Base-by-base conservation (phyloP, 2,329 filamentous ascomycete species). In the Aureobasidium sp. region DNA sequence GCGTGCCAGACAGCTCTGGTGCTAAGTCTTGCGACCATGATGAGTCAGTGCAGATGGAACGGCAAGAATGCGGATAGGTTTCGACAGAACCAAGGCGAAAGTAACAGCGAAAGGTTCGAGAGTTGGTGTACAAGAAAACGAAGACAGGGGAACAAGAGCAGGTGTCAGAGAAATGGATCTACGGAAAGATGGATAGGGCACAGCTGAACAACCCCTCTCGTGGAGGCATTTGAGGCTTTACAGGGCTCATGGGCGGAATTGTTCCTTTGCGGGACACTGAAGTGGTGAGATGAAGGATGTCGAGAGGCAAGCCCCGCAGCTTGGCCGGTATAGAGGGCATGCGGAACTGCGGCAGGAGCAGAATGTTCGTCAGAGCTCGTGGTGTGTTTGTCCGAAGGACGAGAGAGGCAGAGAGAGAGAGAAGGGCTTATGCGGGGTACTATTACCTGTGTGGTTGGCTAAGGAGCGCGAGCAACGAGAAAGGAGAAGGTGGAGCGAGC, bases 21-120 rank as follows among this genome's bases (percentile, higher is more conserved):
- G 25, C 31, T 11, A 6, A 62, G 11, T 35, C 35, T 46, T 25
- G 50, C 51, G 27, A 45, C 42, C 61, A 62, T 62, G 27, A 23
- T 51, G 46, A 13, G 5, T n/a, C 2, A n/a, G n/a, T 19, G 11
- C 13, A 27, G 21, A 38, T 15, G 29, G 13, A 13, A 19, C 23
- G 25, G 5, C 2, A 29, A 2, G 15, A 10, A 7, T 19, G 45
- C 2, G 25, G 19, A 38, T 29, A 19, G 27, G n/a, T 50, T 50
- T 19, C n/a, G 11, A 31, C 15, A 47, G 21, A 25, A 42, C 6
- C 11, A n/a, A 4, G 40, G n/a, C n/a, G n/a, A n/a, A 4, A 31
- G 5, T 42, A 11, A 4, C 7, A 55, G 13, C 23, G 9, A 8
- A 4, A 27, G 8, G 8, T 33, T 2, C 11, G 38, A 11, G 13